These are phyloP conservation scores for Suillus cothurnatus DNA, from an alignment of 768 basidiomycete genomes.

Conservation along the genomic window DNA sequence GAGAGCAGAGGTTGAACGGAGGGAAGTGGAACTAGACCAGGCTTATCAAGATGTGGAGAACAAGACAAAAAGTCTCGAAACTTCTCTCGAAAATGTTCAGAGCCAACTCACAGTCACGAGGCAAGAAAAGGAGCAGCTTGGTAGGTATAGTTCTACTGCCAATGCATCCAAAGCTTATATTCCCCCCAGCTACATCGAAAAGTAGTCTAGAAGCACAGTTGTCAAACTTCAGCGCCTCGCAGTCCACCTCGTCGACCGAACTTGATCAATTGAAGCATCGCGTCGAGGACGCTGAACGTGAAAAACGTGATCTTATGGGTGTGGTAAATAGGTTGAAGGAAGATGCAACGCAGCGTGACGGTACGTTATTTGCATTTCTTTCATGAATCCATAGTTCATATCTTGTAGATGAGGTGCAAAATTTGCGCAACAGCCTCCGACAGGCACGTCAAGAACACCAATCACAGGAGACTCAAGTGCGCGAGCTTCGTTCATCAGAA, in stretches of 20 bases:
- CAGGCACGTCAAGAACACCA: slow-evolving; percentile 77
- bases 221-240: slow-evolving; percentile 54
- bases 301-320: slow-evolving; percentile 86
- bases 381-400: neutral
- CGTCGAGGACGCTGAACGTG: slow-evolving; percentile 78
- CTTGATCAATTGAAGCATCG: slow-evolving; percentile 58
- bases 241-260: slow-evolving; percentile 64
- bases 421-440: slow-evolving; percentile 67
- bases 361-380: slow-evolving; percentile 42
- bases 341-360: slow-evolving; percentile 72
- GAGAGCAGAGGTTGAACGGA: slow-evolving; percentile 66
- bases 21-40: slow-evolving; percentile 85
- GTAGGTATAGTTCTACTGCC: slow-evolving; percentile 36
- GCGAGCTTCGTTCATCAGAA: slow-evolving; percentile 74
- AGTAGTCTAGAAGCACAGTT: slow-evolving; percentile 57
- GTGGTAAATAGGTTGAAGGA: slow-evolving; percentile 84
- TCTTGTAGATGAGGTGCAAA: slow-evolving; percentile 67
- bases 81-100: slow-evolving; percentile 50
- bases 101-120: slow-evolving; percentile 58
- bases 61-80: slow-evolving; percentile 57
- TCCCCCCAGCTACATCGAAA: slow-evolving; percentile 45
- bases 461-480: slow-evolving; percentile 62
- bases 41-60: slow-evolving; percentile 78
- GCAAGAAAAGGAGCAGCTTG: slow-evolving; percentile 65
- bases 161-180: slow-evolving; percentile 14